phyloP scores from a whole-genome alignment of 176 grass and related monocot genomes.

The Pontederia paniculata region DNA sequence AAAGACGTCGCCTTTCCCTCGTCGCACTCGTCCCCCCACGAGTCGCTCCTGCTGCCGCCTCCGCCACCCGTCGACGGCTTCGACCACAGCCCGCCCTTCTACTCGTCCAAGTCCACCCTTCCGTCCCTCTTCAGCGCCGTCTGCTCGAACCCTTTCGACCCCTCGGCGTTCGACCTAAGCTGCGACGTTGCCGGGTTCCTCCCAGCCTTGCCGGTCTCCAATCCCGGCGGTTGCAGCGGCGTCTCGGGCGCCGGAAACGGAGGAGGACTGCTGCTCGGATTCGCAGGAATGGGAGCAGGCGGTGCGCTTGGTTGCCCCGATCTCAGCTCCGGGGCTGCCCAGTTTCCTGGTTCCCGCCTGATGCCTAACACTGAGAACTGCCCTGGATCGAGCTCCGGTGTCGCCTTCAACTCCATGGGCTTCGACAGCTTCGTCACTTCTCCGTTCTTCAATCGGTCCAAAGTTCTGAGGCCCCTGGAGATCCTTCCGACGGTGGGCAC shows the following conservation, averaged over 20 bases:
- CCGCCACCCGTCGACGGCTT: background rate
- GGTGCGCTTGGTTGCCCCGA: background rate
- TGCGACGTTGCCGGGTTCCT: conserved; percentile 7
- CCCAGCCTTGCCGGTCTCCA: background rate
- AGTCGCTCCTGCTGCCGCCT: conserved; percentile 18
- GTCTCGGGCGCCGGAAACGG: background rate
- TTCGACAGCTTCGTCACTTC: conserved; percentile 10
- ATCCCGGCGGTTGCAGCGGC: background rate
- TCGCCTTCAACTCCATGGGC: conserved; percentile 2
- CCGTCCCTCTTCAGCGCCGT: background rate
- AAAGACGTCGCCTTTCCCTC: conserved; percentile 29
- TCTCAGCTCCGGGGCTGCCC: background rate
- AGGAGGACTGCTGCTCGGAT: background rate
- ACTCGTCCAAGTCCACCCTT: background rate
- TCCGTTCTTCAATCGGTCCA: conserved; percentile 14
- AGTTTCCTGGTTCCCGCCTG: conserved; percentile 1
- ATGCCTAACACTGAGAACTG: background rate
- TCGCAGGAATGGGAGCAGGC: background rate
- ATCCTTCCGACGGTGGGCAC: conserved; percentile 12
- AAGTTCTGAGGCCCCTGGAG: conserved; percentile 17
- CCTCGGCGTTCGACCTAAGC: conserved; percentile 4
- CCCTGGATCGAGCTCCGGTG: conserved; percentile 7
- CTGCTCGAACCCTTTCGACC: conserved; percentile 7
- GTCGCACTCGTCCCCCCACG: conserved; percentile 9
- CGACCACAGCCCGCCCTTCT: background rate